Evolutionary conservation across 2,329 filamentous ascomycete species (phyloP).

Genomic region (Calonectria hawksworthii): DNA sequence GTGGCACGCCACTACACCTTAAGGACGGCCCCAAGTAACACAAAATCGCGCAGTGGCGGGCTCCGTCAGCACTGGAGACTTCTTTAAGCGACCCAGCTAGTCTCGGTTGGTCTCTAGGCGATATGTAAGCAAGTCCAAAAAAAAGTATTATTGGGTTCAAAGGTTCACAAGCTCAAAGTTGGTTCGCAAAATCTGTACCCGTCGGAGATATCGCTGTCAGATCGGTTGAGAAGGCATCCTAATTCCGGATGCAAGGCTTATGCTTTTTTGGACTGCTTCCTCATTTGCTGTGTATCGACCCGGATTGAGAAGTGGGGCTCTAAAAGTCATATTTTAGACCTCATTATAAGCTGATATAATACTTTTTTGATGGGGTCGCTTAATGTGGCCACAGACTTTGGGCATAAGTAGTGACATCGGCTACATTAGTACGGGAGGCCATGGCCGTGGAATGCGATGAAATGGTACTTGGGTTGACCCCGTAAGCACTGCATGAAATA

Average conservation of each 20-base stretch:
- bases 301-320: not conserved
- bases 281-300: not conserved
- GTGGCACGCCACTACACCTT: no score
- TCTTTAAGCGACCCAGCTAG: not conserved
- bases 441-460: not conserved
- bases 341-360: not conserved
- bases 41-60: no score
- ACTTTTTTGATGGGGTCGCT: not conserved
- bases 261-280: not conserved
- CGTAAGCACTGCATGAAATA: not conserved
- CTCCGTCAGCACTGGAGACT: not conserved
- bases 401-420: no score
- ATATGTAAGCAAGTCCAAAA: not conserved
- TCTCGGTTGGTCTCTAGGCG: not conserved
- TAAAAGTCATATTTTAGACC: not conserved
- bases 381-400: not conserved
- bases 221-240: not conserved
- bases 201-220: not conserved
- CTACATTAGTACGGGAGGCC: no score
- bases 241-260: not conserved
- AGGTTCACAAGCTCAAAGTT: not conserved
- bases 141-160: not conserved
- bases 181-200: not conserved
- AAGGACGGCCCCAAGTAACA: no score
- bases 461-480: not conserved